Base-by-base conservation (phyloP, 345 rosid genomes). In the Jatropha curcas region DNA sequence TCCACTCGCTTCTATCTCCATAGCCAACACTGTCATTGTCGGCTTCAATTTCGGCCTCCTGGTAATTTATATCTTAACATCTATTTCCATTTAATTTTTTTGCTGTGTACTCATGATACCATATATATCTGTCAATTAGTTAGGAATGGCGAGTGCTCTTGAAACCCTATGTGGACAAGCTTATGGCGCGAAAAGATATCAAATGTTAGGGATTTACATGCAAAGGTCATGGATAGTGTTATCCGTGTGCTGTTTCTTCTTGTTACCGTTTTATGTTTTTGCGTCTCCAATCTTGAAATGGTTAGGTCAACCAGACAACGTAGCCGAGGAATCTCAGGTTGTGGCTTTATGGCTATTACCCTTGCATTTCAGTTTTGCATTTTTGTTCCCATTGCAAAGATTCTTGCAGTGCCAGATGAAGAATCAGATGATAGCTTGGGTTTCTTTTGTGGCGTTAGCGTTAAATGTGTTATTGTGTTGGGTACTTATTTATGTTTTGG, bases 131-230 rank as follows among this genome's bases (percentile, higher is more conserved):
- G 57, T 1, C 1, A 43, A 71, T 24, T 52, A 90, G 96, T 79
- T 88, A 39, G 96, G 89, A 7, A 90, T 88, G 96, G 96, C 96
- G 39, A 88, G 92, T 62, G 91, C 95, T 33, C 74, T 90, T 53
- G 95, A 88, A 64, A 90, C 95, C 34, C 74, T 88, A 1, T 88
- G 95, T 35, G 92, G 96, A 20, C 96, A 90, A 83, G 92, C 92
- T 27, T 88, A 83, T 72, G 96, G 96, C n/a, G 92, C 91, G 0
- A 83, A 82, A 61, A 82, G 71, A 4, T 84, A 84, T 76, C 66
- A 83, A 20, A 85, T 85, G 92, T 65, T 90, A 39, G 96, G 96
- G 24, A 76, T 88, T 0, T 90, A 90, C 80, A 74, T 87, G 88
- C 96, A 90, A 51, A 82, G 92, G 37, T 88, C 96, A 51, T 90